These are phyloP conservation scores for Wickerhamomyces sp. DNA, from an alignment of 1,139 yeast genomes.

Conservation along the genomic window DNA sequence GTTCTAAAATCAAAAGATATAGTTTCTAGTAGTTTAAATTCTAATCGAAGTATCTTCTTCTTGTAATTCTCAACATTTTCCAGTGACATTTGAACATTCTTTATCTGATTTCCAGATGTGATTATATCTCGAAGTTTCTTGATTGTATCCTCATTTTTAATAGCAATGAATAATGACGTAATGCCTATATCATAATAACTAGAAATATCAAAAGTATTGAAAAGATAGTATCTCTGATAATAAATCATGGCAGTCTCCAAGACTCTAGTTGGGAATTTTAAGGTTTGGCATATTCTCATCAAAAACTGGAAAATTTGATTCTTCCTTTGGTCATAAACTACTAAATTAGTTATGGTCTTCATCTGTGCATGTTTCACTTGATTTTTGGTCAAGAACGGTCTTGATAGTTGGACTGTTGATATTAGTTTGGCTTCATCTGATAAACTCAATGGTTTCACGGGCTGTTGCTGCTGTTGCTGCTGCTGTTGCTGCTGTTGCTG, in stretches of 20 bases:
- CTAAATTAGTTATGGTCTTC: conserved; percentile 46
- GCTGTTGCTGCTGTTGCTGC: background rate
- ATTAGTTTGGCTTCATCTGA: conserved; percentile 2
- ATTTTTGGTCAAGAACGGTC: conserved; percentile 57
- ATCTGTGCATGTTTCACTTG: conserved; percentile 53
- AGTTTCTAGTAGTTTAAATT: conserved; percentile 70
- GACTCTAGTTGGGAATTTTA: conserved; percentile 65
- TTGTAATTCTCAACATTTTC: conserved; percentile 44
- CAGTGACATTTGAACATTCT: conserved; percentile 24
- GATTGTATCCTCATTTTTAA: conserved; percentile 85
- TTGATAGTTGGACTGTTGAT: conserved; percentile 43
- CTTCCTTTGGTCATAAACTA: conserved; percentile 44
- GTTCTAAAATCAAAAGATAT: conserved; percentile 72
- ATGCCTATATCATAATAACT: conserved; percentile 52
- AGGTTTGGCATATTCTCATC: conserved; percentile 44
- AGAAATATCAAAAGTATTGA: conserved; percentile 49
- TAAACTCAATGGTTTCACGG: background rate
- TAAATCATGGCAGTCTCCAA: conserved; percentile 65
- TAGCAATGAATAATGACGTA: conserved; percentile 72
- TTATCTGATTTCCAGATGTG: conserved; percentile 26
- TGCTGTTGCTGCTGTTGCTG: background rate
- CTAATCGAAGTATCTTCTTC: conserved; percentile 49
- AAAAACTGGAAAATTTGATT: conserved; percentile 51
- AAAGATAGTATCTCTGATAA: conserved; percentile 66
- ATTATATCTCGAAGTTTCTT: conserved; percentile 62